Conservation (phyloP, 2,329 filamentous ascomycete genomes). For the Sporothrix globosa region DNA sequence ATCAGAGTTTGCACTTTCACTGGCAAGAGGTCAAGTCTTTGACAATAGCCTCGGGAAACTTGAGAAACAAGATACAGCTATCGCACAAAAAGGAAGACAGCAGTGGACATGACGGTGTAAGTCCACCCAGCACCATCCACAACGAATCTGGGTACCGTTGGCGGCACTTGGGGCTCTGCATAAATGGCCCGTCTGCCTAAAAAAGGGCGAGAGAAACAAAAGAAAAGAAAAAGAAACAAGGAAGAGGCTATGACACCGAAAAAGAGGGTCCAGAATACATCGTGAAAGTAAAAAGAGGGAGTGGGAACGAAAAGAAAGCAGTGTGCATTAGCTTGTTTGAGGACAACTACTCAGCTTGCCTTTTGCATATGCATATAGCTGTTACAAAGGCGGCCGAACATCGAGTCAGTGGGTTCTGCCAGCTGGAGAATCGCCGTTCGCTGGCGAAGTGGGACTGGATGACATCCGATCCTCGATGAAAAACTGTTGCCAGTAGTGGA, state of each 20-base stretch:
- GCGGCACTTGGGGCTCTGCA: too few relatives aligned
- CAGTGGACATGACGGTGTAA: too few relatives aligned
- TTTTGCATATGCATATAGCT: slow-evolving; percentile 9
- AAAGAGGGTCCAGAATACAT: too few relatives aligned
- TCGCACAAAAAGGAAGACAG: too few relatives aligned
- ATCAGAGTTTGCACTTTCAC: slow-evolving; percentile 9
- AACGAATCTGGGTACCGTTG: too few relatives aligned
- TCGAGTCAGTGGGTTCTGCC: neutral
- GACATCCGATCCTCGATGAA: neutral
- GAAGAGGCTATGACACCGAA: neutral
- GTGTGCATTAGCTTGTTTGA: slow-evolving; percentile 24
- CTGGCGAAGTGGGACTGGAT: neutral
- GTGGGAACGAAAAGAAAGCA: neutral
- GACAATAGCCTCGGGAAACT: too few relatives aligned
- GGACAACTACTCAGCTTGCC: neutral
- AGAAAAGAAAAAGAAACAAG: too few relatives aligned
- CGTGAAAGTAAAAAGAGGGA: neutral
- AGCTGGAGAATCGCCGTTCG: neutral
- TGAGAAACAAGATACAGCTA: too few relatives aligned
- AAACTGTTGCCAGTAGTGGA: neutral
- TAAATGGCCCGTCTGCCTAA: too few relatives aligned
- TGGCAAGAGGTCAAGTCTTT: too few relatives aligned
- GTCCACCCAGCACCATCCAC: too few relatives aligned
- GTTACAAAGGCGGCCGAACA: neutral
- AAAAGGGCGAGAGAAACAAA: neutral